Percentiles rank a stretch among this genome's conserved stretches.
These are phyloP conservation scores for Phytophthora tubulina DNA, from an alignment of 352 stramenopile species.

Conservation along the genomic window DNA sequence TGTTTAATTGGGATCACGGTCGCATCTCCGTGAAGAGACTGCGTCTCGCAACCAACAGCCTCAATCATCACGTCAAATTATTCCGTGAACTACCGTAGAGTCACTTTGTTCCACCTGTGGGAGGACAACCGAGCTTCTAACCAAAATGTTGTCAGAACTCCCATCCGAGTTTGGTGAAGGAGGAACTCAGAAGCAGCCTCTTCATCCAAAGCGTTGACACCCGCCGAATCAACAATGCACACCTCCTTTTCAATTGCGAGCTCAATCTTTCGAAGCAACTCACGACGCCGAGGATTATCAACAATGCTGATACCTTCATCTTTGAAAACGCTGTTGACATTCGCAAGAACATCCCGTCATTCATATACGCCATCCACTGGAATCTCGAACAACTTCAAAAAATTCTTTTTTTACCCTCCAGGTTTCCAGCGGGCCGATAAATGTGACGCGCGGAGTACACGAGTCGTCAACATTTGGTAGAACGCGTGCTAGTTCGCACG, in stretches of 20 bases:
- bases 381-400: slow-evolving; percentile 9
- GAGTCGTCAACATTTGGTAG: slow-evolving; percentile 10
- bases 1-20: slow-evolving; percentile 12
- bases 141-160: background rate
- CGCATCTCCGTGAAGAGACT: background rate
- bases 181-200: background rate
- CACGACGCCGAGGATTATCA: background rate
- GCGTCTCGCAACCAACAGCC: background rate
- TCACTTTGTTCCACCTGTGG: slow-evolving; percentile 1
- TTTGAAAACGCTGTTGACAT: slow-evolving; percentile 15
- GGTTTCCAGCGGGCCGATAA: slow-evolving; percentile 19
- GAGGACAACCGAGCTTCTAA: background rate
- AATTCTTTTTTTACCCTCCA: slow-evolving; percentile 15
- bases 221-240: background rate
- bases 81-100: slow-evolving; percentile 1
- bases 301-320: slow-evolving; percentile 15
- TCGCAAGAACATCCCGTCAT: slow-evolving; percentile 10
- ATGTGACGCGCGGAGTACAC: slow-evolving; percentile 15
- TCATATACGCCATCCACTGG: slow-evolving; percentile 9
- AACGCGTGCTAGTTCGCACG: slow-evolving; percentile 1
- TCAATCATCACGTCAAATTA: slow-evolving; percentile 6
- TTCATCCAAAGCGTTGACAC: background rate
- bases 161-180: background rate
- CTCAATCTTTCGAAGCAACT: background rate
- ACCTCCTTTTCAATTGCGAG: background rate